Base-by-base conservation (phyloP, 352 stramenopile genomes). In the Phytophthora pinifolia region DNA sequence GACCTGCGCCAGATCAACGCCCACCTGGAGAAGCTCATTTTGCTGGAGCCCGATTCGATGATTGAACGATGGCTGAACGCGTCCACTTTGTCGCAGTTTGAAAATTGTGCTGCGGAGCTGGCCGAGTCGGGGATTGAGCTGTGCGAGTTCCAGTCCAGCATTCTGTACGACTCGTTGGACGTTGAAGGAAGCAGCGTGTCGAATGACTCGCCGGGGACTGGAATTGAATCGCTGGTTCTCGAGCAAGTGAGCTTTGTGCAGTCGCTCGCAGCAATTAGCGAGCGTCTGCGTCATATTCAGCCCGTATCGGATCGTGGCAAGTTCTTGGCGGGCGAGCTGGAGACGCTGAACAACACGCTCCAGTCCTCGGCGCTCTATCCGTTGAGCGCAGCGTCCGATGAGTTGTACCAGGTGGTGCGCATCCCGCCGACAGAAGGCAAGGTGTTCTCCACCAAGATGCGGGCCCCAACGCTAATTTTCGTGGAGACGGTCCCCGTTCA, bases 381-480 rank as follows among this genome's bases (percentile, higher is more conserved):
- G 9, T 48, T 92, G 7, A 89, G 82, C 31, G 72, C 75, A 0
- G 82, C 79, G 3, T 92, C 82, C 4, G 82, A 92, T 36, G 71
- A 88, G 32, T 49, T 92, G 18, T 85, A 82, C 49, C 79, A 84
- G 65, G 82, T 92, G 6, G 56, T 92, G 15, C 77, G 82, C 6
- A 82, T 92, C 22, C 78, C 82, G 25, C 79, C 78, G 7, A 83
- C 58, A 8, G 82, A 92, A 73, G 82, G 82, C 44, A 92, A 88
- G 56, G 82, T 92, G 13, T 92, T 92, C 30, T 88, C 82, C n/a
- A 92, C 82, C 8, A 92, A 92, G 67, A 88, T 89, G 76, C 79
- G 82, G 15, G 82, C 82, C 3, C 82, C 82, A 10, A 92, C 82
- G 29, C 58, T 92, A 13, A 85, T 92, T 34, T 89, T 89, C 42